Conservation (phyloP, 495 filamentous ascomycete species). For the Echria macrotheca region DNA sequence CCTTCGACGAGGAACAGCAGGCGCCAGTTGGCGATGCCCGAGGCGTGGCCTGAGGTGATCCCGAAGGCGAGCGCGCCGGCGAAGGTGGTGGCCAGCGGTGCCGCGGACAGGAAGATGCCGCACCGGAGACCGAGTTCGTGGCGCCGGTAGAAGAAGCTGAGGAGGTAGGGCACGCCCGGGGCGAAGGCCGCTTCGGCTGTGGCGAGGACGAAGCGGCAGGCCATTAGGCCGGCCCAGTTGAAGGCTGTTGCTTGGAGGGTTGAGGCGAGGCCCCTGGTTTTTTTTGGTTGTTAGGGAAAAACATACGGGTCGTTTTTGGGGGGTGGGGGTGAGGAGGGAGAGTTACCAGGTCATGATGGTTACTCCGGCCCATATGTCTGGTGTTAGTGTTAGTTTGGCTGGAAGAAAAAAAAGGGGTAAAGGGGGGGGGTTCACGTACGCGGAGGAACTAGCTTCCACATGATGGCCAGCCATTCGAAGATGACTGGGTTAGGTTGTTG, state of each 20-base stretch:
- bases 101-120: constrained; percentile 71
- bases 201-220: constrained; percentile 62
- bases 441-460: constrained; percentile 66
- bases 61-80: constrained; percentile 78
- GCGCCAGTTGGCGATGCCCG: constrained; percentile 70
- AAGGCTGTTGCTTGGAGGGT: constrained; percentile 56
- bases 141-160: constrained; percentile 80
- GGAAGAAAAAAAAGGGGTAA: constrained; percentile 17
- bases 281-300: too few relatives aligned
- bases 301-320: background rate
- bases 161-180: constrained; percentile 65
- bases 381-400: too few relatives aligned
- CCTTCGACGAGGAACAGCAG: constrained; percentile 82
- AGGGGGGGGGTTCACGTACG: constrained; percentile 16
- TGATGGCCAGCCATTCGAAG: constrained; percentile 64
- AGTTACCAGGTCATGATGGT: constrained; percentile 21
- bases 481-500: constrained; percentile 37
- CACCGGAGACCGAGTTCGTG: constrained; percentile 71
- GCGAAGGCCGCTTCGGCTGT: constrained; percentile 64
- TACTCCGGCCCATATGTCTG: constrained; percentile 34
- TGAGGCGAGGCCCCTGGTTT: constrained; percentile 50
- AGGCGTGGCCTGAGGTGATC: constrained; percentile 61
- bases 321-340: background rate
- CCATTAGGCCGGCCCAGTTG: constrained; percentile 62
- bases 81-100: constrained; percentile 77